These are phyloP conservation scores for Fonsecaea nubica DNA, from an alignment of 2,329 filamentous ascomycete species.

Conservation along the genomic window DNA sequence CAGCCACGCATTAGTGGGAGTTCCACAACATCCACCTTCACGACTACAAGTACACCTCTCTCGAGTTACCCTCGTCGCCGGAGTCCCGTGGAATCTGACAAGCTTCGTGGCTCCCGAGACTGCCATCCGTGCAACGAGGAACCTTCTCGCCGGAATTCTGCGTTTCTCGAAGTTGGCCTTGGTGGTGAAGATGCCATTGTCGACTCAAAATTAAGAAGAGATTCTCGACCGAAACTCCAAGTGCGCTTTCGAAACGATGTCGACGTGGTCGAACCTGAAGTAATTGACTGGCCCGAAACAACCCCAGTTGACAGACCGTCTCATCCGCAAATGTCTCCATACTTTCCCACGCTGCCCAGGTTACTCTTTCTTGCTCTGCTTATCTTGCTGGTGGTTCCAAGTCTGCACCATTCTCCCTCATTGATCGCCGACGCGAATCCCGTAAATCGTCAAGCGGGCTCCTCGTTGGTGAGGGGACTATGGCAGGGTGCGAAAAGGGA, in stretches of 20 bases:
- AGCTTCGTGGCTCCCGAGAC: slow-evolving; percentile 14
- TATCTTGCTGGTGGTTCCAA: slow-evolving; percentile 36
- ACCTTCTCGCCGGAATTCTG: slow-evolving; percentile 32
- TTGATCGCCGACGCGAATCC: slow-evolving; percentile 34
- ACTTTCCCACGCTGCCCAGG: slow-evolving; percentile 33
- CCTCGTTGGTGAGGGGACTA: neutral
- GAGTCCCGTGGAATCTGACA: slow-evolving; percentile 22
- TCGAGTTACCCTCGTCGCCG: slow-evolving; percentile 19
- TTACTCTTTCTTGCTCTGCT: slow-evolving; percentile 35
- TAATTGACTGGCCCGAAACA: slow-evolving; percentile 15
- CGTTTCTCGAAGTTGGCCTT: slow-evolving; percentile 40
- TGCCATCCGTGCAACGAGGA: slow-evolving; percentile 21
- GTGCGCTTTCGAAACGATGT: slow-evolving; percentile 37
- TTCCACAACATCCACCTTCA: slow-evolving; percentile 23
- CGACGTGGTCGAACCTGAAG: slow-evolving; percentile 32
- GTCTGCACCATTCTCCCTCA: slow-evolving; percentile 32
- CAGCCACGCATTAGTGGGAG: slow-evolving; percentile 6
- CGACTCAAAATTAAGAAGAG: slow-evolving; percentile 35
- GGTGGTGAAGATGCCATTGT: slow-evolving; percentile 36
- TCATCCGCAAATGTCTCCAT: slow-evolving; percentile 24
- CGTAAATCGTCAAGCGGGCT: slow-evolving; percentile 22
- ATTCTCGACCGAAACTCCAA: slow-evolving; percentile 30
- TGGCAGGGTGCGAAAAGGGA: slow-evolving; percentile 3
- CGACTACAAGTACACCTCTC: neutral
- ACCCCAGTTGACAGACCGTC: slow-evolving; percentile 1